These are phyloP conservation scores for Adansonia grandidieri DNA, from an alignment of 441 rosid genomes.

Conservation along the genomic window DNA sequence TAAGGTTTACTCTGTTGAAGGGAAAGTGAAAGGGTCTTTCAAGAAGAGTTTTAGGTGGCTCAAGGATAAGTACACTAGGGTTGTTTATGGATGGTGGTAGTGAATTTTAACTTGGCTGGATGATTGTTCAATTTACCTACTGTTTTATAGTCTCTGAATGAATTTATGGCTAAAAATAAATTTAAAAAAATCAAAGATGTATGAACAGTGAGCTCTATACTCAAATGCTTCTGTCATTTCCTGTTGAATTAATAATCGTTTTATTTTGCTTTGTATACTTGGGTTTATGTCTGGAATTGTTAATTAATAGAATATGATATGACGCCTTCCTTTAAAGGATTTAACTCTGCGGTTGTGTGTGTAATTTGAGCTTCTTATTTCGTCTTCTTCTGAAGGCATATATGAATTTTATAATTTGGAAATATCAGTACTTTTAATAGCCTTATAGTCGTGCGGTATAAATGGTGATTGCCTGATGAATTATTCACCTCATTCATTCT, in stretches of 20 bases:
- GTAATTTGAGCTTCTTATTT: neutral
- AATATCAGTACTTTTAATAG: too few relatives aligned
- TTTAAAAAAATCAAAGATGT: neutral
- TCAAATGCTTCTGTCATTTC: neutral
- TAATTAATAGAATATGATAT: too few relatives aligned
- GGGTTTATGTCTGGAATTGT: too few relatives aligned
- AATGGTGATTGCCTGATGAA: neutral
- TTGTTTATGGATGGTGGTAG: constrained; percentile 51
- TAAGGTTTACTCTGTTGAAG: constrained; percentile 69
- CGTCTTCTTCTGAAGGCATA: neutral
- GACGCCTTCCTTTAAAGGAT: too few relatives aligned
- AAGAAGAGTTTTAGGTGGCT: constrained; percentile 71
- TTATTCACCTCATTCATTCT: neutral
- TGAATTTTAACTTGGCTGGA: neutral
- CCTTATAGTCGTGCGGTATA: neutral
- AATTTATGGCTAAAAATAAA: neutral
- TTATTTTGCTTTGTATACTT: neutral
- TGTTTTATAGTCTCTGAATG: neutral
- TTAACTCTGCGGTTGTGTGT: neutral
- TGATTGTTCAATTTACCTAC: neutral
- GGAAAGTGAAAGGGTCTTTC: constrained; percentile 67
- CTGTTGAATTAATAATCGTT: neutral
- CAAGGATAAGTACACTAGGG: constrained; percentile 49
- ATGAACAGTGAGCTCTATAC: neutral
- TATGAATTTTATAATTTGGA: neutral